Evolutionary conservation across 2,329 filamentous ascomycete genomes (phyloP).

Genomic region (Hortaea werneckii): DNA sequence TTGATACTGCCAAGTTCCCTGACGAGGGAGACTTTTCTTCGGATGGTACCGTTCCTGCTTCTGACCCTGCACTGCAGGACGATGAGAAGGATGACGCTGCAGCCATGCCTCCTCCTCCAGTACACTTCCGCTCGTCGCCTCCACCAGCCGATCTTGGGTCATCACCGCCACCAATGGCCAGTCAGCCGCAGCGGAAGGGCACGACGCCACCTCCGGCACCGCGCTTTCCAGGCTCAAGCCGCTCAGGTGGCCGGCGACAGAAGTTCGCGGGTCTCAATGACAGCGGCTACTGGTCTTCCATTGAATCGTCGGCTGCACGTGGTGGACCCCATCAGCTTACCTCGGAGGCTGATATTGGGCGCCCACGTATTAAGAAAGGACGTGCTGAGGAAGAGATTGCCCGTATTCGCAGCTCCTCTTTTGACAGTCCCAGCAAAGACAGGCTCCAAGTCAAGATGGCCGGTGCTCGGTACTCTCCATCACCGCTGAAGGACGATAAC

Average conservation of each 20-base stretch:
- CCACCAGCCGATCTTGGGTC: constrained; percentile 66
- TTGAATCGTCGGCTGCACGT: constrained; percentile 80
- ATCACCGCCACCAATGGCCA: constrained; percentile 82
- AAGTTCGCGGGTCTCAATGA: constrained; percentile 77
- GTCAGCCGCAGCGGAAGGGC: constrained; percentile 50
- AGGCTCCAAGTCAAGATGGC: constrained; percentile 41
- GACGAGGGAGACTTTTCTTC: constrained; percentile 42
- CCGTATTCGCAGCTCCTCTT: constrained; percentile 81
- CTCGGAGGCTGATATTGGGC: constrained; percentile 48
- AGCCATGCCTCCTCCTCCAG: constrained; percentile 32
- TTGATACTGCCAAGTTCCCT: constrained; percentile 42
- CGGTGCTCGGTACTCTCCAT: constrained; percentile 27
- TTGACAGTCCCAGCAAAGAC: constrained; percentile 74
- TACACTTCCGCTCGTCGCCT: constrained; percentile 55
- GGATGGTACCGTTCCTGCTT: constrained; percentile 42
- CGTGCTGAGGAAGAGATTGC: constrained; percentile 94
- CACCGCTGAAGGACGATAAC: constrained; percentile 26
- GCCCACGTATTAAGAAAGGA: constrained; percentile 50
- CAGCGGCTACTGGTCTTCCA: constrained; percentile 92
- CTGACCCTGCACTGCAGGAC: constrained; percentile 40
- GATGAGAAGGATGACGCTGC: constrained; percentile 33
- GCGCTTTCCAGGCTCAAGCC: constrained; percentile 53
- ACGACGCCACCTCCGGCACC: constrained; percentile 71
- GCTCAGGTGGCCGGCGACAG: constrained; percentile 56
- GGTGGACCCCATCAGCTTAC: constrained; percentile 53